Evolutionary conservation across 1,139 yeast species (phyloP).

Genomic region (Candida smagusa): DNA sequence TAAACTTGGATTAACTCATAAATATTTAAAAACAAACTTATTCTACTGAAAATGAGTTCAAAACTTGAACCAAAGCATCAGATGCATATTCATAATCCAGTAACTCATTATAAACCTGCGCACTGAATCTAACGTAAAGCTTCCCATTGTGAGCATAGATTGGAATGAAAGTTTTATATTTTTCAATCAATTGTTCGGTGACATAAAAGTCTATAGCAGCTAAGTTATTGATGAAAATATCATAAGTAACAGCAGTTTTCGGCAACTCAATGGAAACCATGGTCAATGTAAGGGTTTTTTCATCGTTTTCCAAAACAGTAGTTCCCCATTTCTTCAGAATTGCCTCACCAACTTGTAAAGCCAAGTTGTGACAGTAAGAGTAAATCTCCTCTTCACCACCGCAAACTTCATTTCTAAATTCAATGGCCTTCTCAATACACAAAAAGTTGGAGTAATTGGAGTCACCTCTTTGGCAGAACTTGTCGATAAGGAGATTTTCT

Average conservation of each 20-base stretch:
- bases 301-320: constrained; percentile 25
- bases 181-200: constrained; percentile 3
- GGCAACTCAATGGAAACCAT: constrained; percentile 51
- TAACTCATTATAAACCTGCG: constrained; percentile 57
- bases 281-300: constrained; percentile 30
- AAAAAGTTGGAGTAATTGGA: constrained; percentile 25
- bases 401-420: constrained; percentile 51
- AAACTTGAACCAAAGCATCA: too few species aligned
- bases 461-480: constrained; percentile 40
- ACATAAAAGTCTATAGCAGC: too few species aligned
- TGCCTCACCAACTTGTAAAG: constrained; percentile 37
- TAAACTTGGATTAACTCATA: too few species aligned
- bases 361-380: constrained; percentile 45
- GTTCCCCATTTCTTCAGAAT: constrained; percentile 41
- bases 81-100: constrained; percentile 36
- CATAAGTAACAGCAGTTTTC: too few species aligned
- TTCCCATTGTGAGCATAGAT: constrained; percentile 38
- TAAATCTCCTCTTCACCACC: constrained; percentile 61
- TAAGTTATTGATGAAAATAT: too few species aligned
- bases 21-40: too few species aligned
- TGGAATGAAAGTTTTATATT: constrained; percentile 44
- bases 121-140: constrained; percentile 51
- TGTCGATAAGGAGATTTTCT: constrained; percentile 31
- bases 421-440: constrained; percentile 37
- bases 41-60: too few species aligned